phyloP scores from a whole-genome alignment of 768 basidiomycete genomes.

The Galerina marginata region DNA sequence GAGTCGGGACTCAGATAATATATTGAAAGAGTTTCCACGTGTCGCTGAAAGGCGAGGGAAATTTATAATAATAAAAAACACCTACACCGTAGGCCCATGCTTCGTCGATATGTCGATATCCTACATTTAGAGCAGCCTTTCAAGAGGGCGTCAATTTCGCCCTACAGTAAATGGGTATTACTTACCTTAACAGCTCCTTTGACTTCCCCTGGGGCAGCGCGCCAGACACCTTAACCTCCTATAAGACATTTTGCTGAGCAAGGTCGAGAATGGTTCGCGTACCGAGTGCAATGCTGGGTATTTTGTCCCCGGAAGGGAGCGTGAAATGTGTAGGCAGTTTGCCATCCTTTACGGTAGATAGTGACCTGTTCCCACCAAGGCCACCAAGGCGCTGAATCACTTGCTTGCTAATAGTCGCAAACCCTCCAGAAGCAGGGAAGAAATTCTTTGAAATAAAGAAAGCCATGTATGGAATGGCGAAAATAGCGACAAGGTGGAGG shows the following conservation, averaged over 20 bases:
- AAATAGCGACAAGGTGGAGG: constrained; percentile 14
- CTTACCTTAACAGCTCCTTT: constrained; percentile 67
- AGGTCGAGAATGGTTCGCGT: not conserved
- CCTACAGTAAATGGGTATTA: not conserved
- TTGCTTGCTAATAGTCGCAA: not conserved
- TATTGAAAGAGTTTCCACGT: not conserved
- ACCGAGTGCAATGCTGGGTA: constrained; percentile 66
- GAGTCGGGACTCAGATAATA: no score
- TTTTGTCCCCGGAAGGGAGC: constrained; percentile 69
- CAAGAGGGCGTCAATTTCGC: not conserved
- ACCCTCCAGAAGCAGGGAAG: not conserved
- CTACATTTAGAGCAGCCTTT: constrained; percentile 61
- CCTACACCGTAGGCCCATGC: constrained; percentile 72
- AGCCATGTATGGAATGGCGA: constrained; percentile 23
- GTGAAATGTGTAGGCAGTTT: constrained; percentile 55
- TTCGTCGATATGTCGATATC: constrained; percentile 76
- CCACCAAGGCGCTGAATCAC: constrained; percentile 9
- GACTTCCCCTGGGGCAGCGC: constrained; percentile 60
- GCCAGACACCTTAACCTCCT: constrained; percentile 60
- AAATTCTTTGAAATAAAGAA: constrained; percentile 9
- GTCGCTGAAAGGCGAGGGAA: not conserved
- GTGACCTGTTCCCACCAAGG: not conserved
- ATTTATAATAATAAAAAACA: constrained; percentile 5
- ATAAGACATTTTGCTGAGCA: not conserved
- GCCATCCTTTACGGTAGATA: constrained; percentile 14